Evolutionary conservation across 768 basidiomycete species (phyloP), one percentile per base, ranked within the genome.

Genomic region (Amanita subjunquillea): DNA sequence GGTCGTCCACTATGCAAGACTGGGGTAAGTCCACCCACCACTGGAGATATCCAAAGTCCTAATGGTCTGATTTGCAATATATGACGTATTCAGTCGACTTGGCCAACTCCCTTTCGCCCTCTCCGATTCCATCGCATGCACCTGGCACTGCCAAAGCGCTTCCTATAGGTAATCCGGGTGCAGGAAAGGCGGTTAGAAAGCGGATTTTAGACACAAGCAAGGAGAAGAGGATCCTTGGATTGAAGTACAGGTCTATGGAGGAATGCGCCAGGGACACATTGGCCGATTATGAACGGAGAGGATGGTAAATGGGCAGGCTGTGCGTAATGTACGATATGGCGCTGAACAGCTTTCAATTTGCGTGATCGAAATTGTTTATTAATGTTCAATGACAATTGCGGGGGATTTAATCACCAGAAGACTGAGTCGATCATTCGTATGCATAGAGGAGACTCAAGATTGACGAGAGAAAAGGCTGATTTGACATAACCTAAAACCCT

Each of bases 201-300:
- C 10, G 36, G 4, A 2, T 9, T 4, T 48, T 23, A 8, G 53
- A 54, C 39, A 48, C 36, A 10, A 22, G 43, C 10, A 54, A 54
- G 36, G 53, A 25, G 25, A 15, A 54, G 37, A 29, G 37, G 17
- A 54, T 54, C 7, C 29, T 54, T 4, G 53, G 45, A 9, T 29
- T 48, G 36, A 23, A 22, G 43, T 54, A 38, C 22, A 30, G 45
- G 43, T 10, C 29, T 1, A 54, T 39, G 53, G 53, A 48, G 62
- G 53, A 54, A 3, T n/a, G 13, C 3, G 30, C 53, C 5, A 47
- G 45, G 20, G 53, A 54, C 40, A 48, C 17, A 2, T 48, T 54
- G 37, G 34, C 37, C 2, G 53, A 54, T n/a, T 54, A 29, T 27
- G 45, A 48, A 6, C 22, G 37, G 6, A 46, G 53, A 29, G 45